Evolutionary conservation across 1,284 basidiomycete species (phyloP), one percentile per base, ranked within the genome.

Genomic region (Moniliella sp.): DNA sequence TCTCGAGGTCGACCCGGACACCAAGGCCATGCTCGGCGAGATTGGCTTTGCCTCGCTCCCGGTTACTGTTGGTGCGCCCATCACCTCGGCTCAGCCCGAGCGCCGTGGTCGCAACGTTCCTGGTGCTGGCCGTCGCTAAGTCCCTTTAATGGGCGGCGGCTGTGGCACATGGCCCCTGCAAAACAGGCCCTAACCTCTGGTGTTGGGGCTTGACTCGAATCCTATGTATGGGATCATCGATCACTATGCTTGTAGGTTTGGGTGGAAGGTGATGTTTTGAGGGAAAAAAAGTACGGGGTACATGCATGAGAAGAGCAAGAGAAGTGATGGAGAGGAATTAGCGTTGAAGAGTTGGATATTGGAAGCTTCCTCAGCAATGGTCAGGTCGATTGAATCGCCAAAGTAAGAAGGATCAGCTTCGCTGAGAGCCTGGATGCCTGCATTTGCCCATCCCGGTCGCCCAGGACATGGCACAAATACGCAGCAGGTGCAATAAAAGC

Each of bases 1-100:
- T 33, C 47, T 58, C 39, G 56, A 58, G 48, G 48, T 58, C 30
- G 56, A 58, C 54, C 49, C 54, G 31, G 56, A 58, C 51, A 58
- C 56, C 42, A 57, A 58, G 46, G 56, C 55, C 36, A 55, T 58
- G 50, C 45, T 58, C 33, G 47, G 43, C 33, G 44, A 40, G 34
- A 41, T 53, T 34, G 56, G 56, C 36, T 56, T 58, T 39, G 56
- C 57, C 51, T 44, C 41, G 35, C 44, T 58, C 23, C 54, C 56
- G 31, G 54, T 58, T 38, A 48, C 37, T 34, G 56, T 58, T 36
- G 42, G 51, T 18, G 54, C 50, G 28, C 51, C 56, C 28, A 45
- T 58, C 39, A 45, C 51, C 26, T 40, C 47, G 30, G 48, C 50
- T 40, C 45, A 46, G 30, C 50, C 50, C 28, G 54, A 55, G 45